Base-by-base conservation (phyloP, 73 alveolate genomes). In the Paramecium sonneborni region DNA sequence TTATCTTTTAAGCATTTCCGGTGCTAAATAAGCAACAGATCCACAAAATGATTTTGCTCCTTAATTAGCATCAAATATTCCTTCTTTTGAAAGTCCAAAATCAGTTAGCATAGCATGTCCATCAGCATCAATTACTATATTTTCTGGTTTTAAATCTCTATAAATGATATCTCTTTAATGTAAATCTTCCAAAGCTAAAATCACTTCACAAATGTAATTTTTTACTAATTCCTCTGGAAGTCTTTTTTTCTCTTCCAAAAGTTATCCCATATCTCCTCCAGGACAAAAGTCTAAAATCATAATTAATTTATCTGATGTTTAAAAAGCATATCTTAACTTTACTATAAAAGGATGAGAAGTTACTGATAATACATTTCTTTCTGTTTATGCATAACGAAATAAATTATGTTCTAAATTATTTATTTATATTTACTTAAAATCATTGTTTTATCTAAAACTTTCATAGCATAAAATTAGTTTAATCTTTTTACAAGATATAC, bases 51-150 rank as follows among this genome's bases (percentile, higher is more conserved):
- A 92, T 92, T 92, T 85, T 0, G 99, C 99, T 58, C 93, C 93
- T 57, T 72, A 21, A 35, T 57, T 57, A 76, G 96, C 95, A 68
- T 96, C 95, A 74, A 94, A 97, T 41, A 92, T 98, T 26, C 99
- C 99, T 94, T 97, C 99, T 86, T 97, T 92, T 9, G 98, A 93
- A 38, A 97, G 95, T 41, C 99, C 99, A 93, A 98, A 98, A 93
- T 98, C 99, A 18, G 99, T 98, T 34, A 96, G 92, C 98, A 96
- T 93, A 24, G 99, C 99, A 89, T 96, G 98, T 0, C 99, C 99
- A 92, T 97, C 98, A 74, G 92, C 92, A 96, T 96, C 98, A 37
- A 96, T 92, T 4, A 96, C 98, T 15, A 96, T 92, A 69, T 96
- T 96, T 56, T 95, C 98, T 26, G 98, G 98, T 38, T 96, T 96